Evolutionary conservation across 2,329 filamentous ascomycete species (phyloP), one percentile per base, ranked within the genome.

Genomic region (Zymoseptoria passerinii): DNA sequence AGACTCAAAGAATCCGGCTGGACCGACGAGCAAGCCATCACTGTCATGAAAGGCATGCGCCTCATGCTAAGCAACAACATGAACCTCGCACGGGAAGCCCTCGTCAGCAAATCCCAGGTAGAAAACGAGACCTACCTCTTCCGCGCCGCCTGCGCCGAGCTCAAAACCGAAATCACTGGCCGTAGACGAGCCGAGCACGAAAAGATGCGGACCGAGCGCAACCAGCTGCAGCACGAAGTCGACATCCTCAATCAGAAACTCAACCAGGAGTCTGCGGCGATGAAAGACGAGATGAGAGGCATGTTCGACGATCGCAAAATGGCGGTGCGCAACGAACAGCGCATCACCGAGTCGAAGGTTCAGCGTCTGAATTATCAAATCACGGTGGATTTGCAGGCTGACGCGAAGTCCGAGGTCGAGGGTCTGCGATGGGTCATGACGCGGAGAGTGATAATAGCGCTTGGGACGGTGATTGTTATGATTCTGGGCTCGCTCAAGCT

Each of bases 331-430:
- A 89, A 92, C 73, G 89, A 96, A 72, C 91, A 96, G 74, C 86
- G 91, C 70, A 81, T 81, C 6, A 87, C 89, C 69, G 92, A 97
- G 70, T 89, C 88, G 54, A 86, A 86, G 67, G 87, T 90, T 62
- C 92, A 96, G 79, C 88, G 96, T 76, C 81, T 97, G 66, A 95
- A 92, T 75, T 96, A 97, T 76, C 94, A 95, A 72, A 97, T 99
- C 73, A 95, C 89, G 20, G 90, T 96, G 29, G 81, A 84, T 48
- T 81, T 99, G 50, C 95, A 90, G 72, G 94, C 90, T 62, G 94
- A 97, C 73, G 85, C 88, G 52, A 92, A 92, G 72, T 92, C 89
- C 4, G 89, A 96, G 67, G 92, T 97, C 53, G 94, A 99, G 73
- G 88, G 87, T 1, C 77, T 99, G 53, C 81, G 94, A 60, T 97